Conservation (phyloP, 345 rosid genomes). For the Arabidopsis arenosa region DNA sequence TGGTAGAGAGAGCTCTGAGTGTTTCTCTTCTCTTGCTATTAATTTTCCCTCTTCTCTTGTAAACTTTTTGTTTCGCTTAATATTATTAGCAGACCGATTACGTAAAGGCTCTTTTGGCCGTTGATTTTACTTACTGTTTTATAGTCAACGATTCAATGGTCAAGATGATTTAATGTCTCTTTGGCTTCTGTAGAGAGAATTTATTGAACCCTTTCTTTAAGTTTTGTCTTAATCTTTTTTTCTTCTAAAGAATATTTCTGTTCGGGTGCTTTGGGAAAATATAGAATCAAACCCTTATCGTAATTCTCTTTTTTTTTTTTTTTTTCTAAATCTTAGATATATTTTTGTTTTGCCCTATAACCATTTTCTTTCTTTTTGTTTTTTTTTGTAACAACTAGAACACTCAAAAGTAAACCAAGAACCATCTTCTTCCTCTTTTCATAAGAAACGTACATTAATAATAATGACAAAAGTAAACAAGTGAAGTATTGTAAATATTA, state of each 20-base stretch:
- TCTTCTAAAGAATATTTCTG: neutral
- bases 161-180: slow-evolving; percentile 22
- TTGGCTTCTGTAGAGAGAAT: neutral
- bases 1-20: neutral
- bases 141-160: slow-evolving; percentile 28
- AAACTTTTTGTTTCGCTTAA: neutral
- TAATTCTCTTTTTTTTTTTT: too few relatives aligned
- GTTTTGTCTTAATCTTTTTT: neutral
- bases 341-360: too few relatives aligned
- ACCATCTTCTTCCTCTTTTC: too few relatives aligned
- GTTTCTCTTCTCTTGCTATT: neutral
- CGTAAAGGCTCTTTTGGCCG: neutral
- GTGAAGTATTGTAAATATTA: too few relatives aligned
- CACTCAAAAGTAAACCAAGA: too few relatives aligned
- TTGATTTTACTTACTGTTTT: slow-evolving; percentile 16
- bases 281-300: neutral
- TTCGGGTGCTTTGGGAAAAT: neutral
- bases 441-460: too few relatives aligned
- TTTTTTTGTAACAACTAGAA: too few relatives aligned
- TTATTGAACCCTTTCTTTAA: neutral
- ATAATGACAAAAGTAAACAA: too few relatives aligned
- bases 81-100: neutral
- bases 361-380: too few relatives aligned
- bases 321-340: too few relatives aligned
- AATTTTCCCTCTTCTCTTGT: slow-evolving; percentile 1